A percentile compares a stretch with the other conserved stretches of the same genome.
phyloP scores from a whole-genome alignment of 306 rosid genomes.

The Cucurbita maxima region DNA sequence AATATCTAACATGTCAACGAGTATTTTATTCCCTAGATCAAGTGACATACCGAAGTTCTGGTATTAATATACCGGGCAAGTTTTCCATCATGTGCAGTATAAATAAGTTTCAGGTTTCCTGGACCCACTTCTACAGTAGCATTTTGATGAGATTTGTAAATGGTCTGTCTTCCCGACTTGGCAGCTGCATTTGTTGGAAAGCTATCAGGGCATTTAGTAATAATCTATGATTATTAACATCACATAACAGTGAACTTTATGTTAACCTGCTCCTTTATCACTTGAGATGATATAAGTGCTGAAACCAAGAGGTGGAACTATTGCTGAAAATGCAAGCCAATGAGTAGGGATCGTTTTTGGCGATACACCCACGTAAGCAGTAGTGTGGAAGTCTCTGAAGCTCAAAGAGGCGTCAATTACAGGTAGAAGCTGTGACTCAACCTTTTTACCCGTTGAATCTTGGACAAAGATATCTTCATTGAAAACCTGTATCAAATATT shows the following conservation, averaged over 20 bases:
- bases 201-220: background rate
- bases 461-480: slow-evolving; percentile 41
- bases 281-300: slow-evolving; percentile 55
- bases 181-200: slow-evolving; percentile 7
- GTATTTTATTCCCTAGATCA: background rate
- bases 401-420: slow-evolving; percentile 25
- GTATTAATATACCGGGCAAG: slow-evolving; percentile 19
- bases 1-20: background rate
- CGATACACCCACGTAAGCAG: slow-evolving; percentile 51
- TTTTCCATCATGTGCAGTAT: slow-evolving; percentile 19
- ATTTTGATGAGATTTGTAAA: slow-evolving; percentile 7
- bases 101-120: slow-evolving; percentile 24
- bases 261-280: slow-evolving; percentile 15
- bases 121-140: slow-evolving; percentile 18
- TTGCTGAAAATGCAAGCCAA: slow-evolving; percentile 71
- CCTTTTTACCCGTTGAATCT: slow-evolving; percentile 48
- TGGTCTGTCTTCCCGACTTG: slow-evolving; percentile 8
- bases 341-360: slow-evolving; percentile 38
- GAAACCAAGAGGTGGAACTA: slow-evolving; percentile 80
- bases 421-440: slow-evolving; percentile 70
- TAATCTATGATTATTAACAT: background rate
- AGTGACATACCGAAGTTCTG: slow-evolving; percentile 18
- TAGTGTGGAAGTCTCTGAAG: slow-evolving; percentile 33
- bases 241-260: background rate
- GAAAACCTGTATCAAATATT: slow-evolving; percentile 27